These are phyloP conservation scores for Saturnispora galanensis DNA, from an alignment of 805 yeast genomes.

Conservation along the genomic window DNA sequence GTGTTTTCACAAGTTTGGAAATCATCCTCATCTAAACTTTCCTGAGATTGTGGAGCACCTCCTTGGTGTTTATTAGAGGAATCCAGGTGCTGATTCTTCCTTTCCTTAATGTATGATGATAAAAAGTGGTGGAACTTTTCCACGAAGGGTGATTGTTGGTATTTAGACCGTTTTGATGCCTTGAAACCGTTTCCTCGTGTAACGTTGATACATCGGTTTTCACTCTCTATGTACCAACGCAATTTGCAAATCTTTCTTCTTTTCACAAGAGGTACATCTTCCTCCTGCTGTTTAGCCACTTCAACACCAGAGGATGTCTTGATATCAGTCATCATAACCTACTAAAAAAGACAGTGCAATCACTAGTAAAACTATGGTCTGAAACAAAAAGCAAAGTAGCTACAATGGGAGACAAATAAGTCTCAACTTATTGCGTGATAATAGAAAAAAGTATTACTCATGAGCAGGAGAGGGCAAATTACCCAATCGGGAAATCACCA, in stretches of 20 bases:
- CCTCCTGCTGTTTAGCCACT: background rate
- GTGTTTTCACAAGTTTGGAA: background rate
- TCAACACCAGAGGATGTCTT: no score
- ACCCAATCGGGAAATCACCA: background rate
- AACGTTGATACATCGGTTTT: background rate
- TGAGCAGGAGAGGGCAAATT: constrained; percentile 1
- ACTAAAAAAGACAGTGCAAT: no score
- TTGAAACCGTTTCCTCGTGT: no score
- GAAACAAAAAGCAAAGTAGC: no score
- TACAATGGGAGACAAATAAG: no score
- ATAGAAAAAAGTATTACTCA: background rate
- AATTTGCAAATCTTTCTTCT: background rate
- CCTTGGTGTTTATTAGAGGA: no score
- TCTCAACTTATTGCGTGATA: no score
- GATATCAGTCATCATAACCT: no score
- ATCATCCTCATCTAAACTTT: background rate
- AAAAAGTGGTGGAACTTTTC: background rate
- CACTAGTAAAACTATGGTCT: no score
- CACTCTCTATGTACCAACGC: background rate
- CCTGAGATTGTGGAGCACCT: background rate
- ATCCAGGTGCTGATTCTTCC: no score
- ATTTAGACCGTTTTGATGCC: background rate
- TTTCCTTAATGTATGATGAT: background rate
- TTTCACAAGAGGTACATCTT: background rate
- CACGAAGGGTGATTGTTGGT: background rate